These are phyloP conservation scores for Phellopilus nigrolimitatus DNA, from an alignment of 1,284 basidiomycete genomes.

Conservation along the genomic window DNA sequence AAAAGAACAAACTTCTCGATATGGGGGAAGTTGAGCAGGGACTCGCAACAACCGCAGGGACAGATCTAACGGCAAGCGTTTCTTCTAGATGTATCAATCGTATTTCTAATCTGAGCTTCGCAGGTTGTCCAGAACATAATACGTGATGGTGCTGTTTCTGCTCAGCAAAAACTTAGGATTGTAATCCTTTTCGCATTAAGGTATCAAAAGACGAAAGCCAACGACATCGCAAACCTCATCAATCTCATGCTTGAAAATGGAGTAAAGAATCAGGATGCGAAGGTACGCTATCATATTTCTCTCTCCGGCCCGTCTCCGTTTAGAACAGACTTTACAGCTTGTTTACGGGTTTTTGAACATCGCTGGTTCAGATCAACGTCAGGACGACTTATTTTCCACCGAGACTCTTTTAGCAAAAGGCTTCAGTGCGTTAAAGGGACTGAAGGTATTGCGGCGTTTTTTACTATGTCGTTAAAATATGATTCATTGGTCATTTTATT, in stretches of 20 bases:
- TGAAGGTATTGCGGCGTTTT: constrained; percentile 57
- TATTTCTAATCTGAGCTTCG: background rate
- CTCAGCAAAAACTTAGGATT: constrained; percentile 84
- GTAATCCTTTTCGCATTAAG: constrained; percentile 94
- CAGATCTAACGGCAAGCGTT: constrained; percentile 74
- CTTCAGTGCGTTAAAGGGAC: constrained; percentile 89
- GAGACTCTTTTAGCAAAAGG: constrained; percentile 95
- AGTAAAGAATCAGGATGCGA: constrained; percentile 79
- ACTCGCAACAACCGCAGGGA: constrained; percentile 85
- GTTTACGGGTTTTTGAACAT: constrained; percentile 94
- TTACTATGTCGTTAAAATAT: background rate
- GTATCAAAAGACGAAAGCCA: constrained; percentile 89
- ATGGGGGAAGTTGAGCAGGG: constrained; percentile 97
- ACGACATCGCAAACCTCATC: constrained; percentile 81
- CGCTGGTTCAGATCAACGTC: constrained; percentile 92
- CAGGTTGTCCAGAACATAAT: constrained; percentile 66
- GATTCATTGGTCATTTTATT: constrained; percentile 11
- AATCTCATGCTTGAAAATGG: constrained; percentile 80
- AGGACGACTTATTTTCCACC: constrained; percentile 96
- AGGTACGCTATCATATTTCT: constrained; percentile 42
- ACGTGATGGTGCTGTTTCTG: constrained; percentile 59
- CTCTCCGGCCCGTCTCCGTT: background rate
- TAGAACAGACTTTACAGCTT: constrained; percentile 45
- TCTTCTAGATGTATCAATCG: constrained; percentile 13
- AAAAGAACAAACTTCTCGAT: constrained; percentile 79